Evolutionary conservation across 305 asterid genomes (phyloP).

Genomic region (Withania somnifera): DNA sequence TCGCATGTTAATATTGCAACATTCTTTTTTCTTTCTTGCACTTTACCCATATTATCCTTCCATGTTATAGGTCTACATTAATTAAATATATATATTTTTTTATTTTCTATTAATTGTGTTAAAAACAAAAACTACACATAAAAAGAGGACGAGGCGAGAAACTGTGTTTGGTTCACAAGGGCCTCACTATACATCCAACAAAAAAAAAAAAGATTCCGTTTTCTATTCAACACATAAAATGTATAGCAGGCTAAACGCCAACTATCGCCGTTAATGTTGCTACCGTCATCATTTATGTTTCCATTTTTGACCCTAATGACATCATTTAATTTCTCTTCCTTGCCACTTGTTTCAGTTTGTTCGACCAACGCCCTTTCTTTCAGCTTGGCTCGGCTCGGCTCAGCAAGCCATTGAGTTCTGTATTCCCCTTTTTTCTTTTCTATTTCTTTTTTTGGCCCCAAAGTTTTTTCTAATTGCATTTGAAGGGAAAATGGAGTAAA

Average conservation of each 20-base stretch:
- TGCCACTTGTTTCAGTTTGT: slow-evolving; percentile 12
- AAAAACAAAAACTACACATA: not conserved
- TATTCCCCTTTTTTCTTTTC: not conserved
- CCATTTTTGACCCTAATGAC: not conserved
- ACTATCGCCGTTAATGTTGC: slow-evolving; percentile 31
- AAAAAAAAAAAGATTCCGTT: slow-evolving; percentile 28
- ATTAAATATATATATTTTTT: too few relatives aligned
- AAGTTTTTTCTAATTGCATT: not conserved
- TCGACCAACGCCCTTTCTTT: slow-evolving; percentile 12
- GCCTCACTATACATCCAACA: not conserved
- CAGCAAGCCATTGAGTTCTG: not conserved
- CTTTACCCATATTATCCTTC: not conserved
- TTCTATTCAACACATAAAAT: not conserved
- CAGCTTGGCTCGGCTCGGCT: slow-evolving; percentile 20
- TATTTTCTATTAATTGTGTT: not conserved
- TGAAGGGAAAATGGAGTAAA: not conserved
- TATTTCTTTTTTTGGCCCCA: not conserved
- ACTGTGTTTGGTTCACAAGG: not conserved
- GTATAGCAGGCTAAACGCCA: slow-evolving; percentile 35
- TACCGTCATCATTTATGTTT: slow-evolving; percentile 27
- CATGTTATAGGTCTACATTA: not conserved
- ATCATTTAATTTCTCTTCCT: slow-evolving; percentile 1
- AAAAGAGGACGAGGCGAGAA: slow-evolving; percentile 8
- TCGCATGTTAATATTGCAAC: too few relatives aligned
- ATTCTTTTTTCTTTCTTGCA: not conserved